These are phyloP conservation scores for Acanthamoeba lugdunensis DNA, from an alignment of 208 protist genomes.

Conservation along the genomic window DNA sequence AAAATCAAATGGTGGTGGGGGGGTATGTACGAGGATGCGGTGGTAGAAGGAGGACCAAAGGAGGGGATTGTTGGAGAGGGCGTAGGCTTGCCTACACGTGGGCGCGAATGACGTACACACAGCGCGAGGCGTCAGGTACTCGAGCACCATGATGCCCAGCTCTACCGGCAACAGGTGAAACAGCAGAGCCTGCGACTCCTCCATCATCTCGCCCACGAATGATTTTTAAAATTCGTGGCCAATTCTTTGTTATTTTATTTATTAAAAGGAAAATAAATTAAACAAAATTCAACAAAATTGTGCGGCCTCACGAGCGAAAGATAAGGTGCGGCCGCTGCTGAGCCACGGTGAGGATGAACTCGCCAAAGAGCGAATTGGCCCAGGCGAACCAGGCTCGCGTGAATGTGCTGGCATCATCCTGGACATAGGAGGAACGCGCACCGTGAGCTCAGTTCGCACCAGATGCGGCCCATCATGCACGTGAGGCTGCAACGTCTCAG, in stretches of 20 bases:
- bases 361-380: slow-evolving; percentile 79
- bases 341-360: slow-evolving; percentile 61
- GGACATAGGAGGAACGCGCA: background rate
- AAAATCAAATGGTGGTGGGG: too few relatives aligned
- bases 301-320: background rate
- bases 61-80: background rate
- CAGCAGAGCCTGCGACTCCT: background rate
- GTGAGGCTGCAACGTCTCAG: too few relatives aligned
- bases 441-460: too few relatives aligned
- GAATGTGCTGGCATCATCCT: slow-evolving; percentile 74
- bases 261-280: too few relatives aligned
- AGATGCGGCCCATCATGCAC: too few relatives aligned
- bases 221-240: too few relatives aligned
- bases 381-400: slow-evolving; percentile 80
- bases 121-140: background rate
- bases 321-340: slow-evolving; percentile 50
- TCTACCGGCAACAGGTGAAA: background rate
- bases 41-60: slow-evolving; percentile 1
- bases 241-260: too few relatives aligned
- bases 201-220: background rate
- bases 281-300: too few relatives aligned
- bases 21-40: background rate
- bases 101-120: slow-evolving; percentile 4
- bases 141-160: slow-evolving; percentile 25
- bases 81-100: background rate